phyloP scores from a whole-genome alignment of 179 eudicot genomes.

The Silene coronaria region DNA sequence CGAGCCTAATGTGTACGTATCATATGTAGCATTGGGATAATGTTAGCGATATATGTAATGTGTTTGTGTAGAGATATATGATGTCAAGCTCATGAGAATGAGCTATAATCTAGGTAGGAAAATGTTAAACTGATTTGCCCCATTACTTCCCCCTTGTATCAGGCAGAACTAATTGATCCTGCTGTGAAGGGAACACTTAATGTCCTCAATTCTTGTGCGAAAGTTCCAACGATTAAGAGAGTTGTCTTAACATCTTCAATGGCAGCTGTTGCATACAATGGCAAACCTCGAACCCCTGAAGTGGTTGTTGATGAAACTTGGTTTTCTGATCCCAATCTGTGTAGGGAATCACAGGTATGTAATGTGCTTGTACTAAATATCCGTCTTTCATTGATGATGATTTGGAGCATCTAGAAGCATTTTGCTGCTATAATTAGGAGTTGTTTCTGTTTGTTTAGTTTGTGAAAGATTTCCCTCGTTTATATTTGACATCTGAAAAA shows the following conservation, averaged over 20 bases:
- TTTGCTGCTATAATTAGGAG: not conserved
- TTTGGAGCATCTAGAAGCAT: not conserved
- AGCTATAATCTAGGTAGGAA: not conserved
- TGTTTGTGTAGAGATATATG: not conserved
- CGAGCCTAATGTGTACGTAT: not conserved
- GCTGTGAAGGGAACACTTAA: slow-evolving; percentile 60
- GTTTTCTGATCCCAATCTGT: slow-evolving; percentile 40
- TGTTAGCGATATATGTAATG: not conserved
- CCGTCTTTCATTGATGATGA: not conserved
- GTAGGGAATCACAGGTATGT: slow-evolving; percentile 34
- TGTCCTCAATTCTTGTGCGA: slow-evolving; percentile 48
- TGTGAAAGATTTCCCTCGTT: not conserved
- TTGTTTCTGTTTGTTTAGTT: not conserved
- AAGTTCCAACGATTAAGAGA: slow-evolving; percentile 44
- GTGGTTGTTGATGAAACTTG: slow-evolving; percentile 52
- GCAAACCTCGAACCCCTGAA: slow-evolving; percentile 43
- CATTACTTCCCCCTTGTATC: not conserved
- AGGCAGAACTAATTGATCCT: slow-evolving; percentile 54
- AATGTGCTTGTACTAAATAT: not conserved
- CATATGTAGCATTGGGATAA: not conserved
- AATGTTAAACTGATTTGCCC: not conserved
- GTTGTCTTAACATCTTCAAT: slow-evolving; percentile 53
- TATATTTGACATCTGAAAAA: not conserved
- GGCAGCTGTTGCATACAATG: slow-evolving; percentile 43
- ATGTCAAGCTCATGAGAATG: not conserved